These are phyloP conservation scores for Amanita pseudoporphyria DNA, from an alignment of 768 basidiomycete genomes.

Conservation along the genomic window DNA sequence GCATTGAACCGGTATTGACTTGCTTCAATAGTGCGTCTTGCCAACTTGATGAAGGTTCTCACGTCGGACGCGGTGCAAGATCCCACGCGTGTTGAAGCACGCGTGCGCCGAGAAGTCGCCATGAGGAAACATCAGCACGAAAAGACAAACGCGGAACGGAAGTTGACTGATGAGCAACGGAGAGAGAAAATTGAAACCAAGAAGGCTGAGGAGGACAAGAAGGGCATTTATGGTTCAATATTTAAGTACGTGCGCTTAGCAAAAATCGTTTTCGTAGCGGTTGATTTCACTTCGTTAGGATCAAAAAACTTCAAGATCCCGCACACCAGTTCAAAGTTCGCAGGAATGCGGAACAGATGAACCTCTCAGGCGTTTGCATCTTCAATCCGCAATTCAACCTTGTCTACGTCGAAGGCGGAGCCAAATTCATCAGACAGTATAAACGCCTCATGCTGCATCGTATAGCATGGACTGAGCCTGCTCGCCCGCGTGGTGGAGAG, in stretches of 20 bases:
- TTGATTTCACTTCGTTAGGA: conserved; percentile 29
- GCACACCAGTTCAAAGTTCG: conserved; percentile 94
- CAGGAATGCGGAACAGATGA: conserved; percentile 91
- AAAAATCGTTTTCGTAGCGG: neutral
- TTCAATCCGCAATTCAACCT: conserved; percentile 86
- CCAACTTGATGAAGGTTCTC: conserved; percentile 96
- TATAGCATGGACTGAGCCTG: conserved; percentile 90
- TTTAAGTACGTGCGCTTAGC: conserved; percentile 67
- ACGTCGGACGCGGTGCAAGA: conserved; percentile 96
- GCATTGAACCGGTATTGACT: conserved; percentile 1
- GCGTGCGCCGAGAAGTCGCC: conserved; percentile 88
- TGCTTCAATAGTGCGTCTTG: conserved; percentile 61
- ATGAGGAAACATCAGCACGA: conserved; percentile 85
- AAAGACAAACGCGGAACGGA: conserved; percentile 87
- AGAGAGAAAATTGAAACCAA: conserved; percentile 81
- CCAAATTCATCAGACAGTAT: conserved; percentile 80
- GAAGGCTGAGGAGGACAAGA: conserved; percentile 82
- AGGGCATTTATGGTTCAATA: conserved; percentile 70
- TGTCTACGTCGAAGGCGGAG: conserved; percentile 89
- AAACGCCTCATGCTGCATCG: conserved; percentile 79
- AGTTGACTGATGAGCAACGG: conserved; percentile 85
- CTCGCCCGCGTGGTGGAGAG: conserved; percentile 65
- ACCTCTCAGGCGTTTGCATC: conserved; percentile 81
- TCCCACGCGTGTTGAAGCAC: conserved; percentile 94
- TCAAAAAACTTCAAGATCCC: conserved; percentile 84